Conservation (phyloP, 1,139 yeast species). For the Debaryomyces subglobosus region DNA sequence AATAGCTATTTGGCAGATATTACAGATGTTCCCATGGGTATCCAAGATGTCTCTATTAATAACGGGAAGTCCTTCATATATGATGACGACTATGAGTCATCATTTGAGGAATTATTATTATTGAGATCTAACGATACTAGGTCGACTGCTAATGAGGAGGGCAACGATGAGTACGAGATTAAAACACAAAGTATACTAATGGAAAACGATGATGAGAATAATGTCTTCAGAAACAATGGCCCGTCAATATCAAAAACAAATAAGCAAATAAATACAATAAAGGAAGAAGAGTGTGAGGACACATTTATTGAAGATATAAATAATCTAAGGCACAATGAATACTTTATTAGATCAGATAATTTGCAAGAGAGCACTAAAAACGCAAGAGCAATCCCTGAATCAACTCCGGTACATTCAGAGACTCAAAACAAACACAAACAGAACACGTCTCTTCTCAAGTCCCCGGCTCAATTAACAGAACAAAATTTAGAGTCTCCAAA, state of each 20-base stretch:
- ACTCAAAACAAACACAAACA: neutral
- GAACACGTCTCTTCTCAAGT: neutral
- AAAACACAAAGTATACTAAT: conserved; percentile 1
- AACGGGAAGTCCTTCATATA: conserved; percentile 10
- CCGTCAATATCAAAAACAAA: neutral
- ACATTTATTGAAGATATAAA: conserved; percentile 30
- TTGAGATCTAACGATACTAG: conserved; percentile 27
- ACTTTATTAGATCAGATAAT: conserved; percentile 15
- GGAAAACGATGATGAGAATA: neutral
- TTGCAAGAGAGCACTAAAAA: conserved; percentile 17
- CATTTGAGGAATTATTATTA: conserved; percentile 26
- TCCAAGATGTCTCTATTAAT: conserved; percentile 17
- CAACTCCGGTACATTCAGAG: neutral
- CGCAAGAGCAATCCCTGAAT: conserved; percentile 12
- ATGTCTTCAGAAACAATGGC: neutral
- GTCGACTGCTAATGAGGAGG: conserved; percentile 18
- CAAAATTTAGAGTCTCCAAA: neutral
- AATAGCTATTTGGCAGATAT: neutral
- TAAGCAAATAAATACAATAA: conserved; percentile 7
- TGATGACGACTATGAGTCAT: conserved; percentile 24
- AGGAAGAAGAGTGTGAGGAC: conserved; percentile 13
- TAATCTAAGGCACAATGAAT: conserved; percentile 40
- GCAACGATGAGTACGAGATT: conserved; percentile 8
- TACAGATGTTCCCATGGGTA: neutral
- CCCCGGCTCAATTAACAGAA: neutral